Evolutionary conservation across 495 filamentous ascomycete species (phyloP), one percentile per base, ranked within the genome.

Genomic region (Penicillium roqueforti): DNA sequence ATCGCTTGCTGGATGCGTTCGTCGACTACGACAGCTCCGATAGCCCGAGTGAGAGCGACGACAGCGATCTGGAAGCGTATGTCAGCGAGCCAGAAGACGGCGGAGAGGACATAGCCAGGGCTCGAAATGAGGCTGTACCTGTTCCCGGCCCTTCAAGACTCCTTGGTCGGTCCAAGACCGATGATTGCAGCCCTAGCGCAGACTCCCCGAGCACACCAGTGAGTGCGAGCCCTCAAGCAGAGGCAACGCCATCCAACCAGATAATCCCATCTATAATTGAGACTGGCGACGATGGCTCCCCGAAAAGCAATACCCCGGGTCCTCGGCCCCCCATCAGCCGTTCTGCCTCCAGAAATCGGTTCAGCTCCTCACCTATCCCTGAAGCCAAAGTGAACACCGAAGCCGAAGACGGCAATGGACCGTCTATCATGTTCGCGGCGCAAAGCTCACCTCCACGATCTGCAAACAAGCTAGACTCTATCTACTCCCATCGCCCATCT

Each of bases 341-440:
- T 6, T 68, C 65, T 6, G 61, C 68, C 1, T 77, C 73, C 32
- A 74, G 70, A 53, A 72, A 73, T 50, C 81, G 65, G 76, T 92
- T 92, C 63, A 85, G 85, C 18, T 88, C 84, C 43, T 82, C 80
- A 19, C 81, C 89, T n/a, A 83, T 89, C 9, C 89, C 89, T 0
- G 82, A 86, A 60, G 86, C 89, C 25, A 78, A 75, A 38, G 80
- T 91, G 10, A 80, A 84, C 9, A 73, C 72, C 1, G 81, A 85
- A 9, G 38, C 36, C 1, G 64, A 64, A 45, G 87, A 87, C 36
- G 81, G 76, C 1, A 72, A 79, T 1, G 87, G 84, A 0, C 85
- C 86, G 3, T 84, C 76, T n/a, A 92, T 92, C 49, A 91, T 88
- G 85, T 92, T 92, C 64, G 79, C 79, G 11, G 69, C 86, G 44